A percentile compares a stretch with the other conserved stretches of the same genome.
phyloP scores from a whole-genome alignment of 2,329 filamentous ascomycete genomes.

The Kalmusia sp. region DNA sequence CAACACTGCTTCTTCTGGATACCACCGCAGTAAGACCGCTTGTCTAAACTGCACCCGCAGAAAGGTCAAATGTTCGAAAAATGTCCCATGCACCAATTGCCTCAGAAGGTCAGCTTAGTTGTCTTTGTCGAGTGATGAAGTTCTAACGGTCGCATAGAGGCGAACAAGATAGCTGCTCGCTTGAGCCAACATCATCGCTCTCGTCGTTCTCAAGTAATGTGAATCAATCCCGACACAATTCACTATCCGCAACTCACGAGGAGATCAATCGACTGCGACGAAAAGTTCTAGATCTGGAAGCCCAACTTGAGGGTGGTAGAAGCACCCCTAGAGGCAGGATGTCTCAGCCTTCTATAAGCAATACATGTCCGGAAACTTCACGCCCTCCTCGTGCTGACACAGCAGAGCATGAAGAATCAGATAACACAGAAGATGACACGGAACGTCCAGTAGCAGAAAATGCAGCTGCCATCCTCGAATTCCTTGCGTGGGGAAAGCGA shows the following conservation, averaged over 20 bases:
- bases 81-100: not conserved
- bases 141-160: not conserved
- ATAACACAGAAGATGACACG: not conserved
- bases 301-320: not conserved
- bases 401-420: not conserved
- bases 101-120: not conserved
- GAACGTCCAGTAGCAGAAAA: not conserved
- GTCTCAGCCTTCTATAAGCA: not conserved
- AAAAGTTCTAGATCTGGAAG: not conserved
- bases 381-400: too few relatives aligned
- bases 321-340: not conserved
- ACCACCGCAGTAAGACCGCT: not conserved
- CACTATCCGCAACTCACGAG: not conserved
- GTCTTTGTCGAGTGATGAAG: not conserved
- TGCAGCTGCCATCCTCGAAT: not conserved
- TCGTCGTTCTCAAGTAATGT: not conserved
- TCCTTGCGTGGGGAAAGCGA: slow-evolving; percentile 8
- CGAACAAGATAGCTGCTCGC: not conserved
- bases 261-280: not conserved
- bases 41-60: not conserved
- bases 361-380: not conserved
- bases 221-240: not conserved
- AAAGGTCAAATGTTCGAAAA: not conserved
- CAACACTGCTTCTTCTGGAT: not conserved
- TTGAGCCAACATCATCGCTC: not conserved